Evolutionary conservation across 23 red algal species (phyloP).

Genomic region (Gracilaria domingensis): DNA sequence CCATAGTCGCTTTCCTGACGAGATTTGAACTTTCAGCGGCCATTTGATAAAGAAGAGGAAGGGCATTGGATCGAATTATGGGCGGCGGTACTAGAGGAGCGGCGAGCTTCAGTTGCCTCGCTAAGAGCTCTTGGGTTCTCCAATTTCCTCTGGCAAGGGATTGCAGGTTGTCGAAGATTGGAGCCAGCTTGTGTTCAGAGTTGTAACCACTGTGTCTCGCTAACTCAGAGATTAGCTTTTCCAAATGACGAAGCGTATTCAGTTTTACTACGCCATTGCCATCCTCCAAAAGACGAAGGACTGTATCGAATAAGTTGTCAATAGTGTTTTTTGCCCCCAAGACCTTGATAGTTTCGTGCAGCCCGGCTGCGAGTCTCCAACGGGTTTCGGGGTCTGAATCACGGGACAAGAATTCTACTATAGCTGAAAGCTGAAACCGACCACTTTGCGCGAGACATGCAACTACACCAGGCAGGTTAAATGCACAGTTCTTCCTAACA

Average conservation of each 20-base stretch:
- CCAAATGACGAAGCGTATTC: slow-evolving; percentile 59
- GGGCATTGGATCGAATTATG: slow-evolving; percentile 35
- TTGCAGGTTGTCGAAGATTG: slow-evolving; percentile 64
- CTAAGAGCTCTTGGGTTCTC: slow-evolving; percentile 79
- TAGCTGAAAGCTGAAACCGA: slow-evolving; percentile 24
- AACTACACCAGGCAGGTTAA: slow-evolving; percentile 47
- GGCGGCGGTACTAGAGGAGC: slow-evolving; percentile 57
- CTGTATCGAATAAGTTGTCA: slow-evolving; percentile 55
- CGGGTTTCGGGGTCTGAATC: slow-evolving; percentile 76
- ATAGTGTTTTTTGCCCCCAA: slow-evolving; percentile 40
- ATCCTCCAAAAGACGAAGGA: slow-evolving; percentile 55
- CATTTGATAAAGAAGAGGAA: slow-evolving; percentile 69
- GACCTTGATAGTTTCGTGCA: slow-evolving; percentile 57
- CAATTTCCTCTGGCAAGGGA: slow-evolving; percentile 71
- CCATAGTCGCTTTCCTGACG: slow-evolving; percentile 71
- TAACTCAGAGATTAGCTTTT: slow-evolving; percentile 34
- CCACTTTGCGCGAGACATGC: slow-evolving; percentile 24
- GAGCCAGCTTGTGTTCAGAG: slow-evolving; percentile 26
- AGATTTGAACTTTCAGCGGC: slow-evolving; percentile 56
- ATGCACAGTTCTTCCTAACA: slow-evolving; percentile 74
- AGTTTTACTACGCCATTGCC: slow-evolving; percentile 50
- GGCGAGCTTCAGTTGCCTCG: slow-evolving; percentile 53
- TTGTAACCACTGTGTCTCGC: slow-evolving; percentile 35
- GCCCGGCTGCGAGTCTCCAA: slow-evolving; percentile 72
- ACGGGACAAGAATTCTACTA: slow-evolving; percentile 69